Evolutionary conservation across 2,329 filamentous ascomycete species (phyloP).

Genomic region (Aplosporella prunicola): DNA sequence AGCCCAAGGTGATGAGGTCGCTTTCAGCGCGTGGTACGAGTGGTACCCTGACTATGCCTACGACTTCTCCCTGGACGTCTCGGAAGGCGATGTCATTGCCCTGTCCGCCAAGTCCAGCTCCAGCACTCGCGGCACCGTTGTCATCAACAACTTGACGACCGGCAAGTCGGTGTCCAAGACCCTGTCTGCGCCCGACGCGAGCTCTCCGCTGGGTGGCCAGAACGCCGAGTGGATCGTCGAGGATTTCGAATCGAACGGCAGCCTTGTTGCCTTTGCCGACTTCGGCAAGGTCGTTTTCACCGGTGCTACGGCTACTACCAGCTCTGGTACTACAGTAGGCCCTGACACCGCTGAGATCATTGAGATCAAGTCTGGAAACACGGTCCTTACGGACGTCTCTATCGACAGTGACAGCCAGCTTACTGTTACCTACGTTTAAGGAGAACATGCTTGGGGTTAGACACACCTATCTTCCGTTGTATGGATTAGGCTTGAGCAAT

Average conservation of each 20-base stretch:
- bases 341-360: constrained; percentile 34
- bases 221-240: constrained; percentile 13
- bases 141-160: constrained; percentile 43
- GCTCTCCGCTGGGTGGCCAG: constrained; percentile 5
- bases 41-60: constrained; percentile 51
- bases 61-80: constrained; percentile 38
- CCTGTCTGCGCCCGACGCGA: constrained; percentile 25
- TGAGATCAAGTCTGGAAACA: constrained; percentile 36
- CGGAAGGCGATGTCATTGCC: constrained; percentile 35
- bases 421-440: constrained; percentile 8
- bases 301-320: constrained; percentile 3
- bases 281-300: constrained; percentile 10
- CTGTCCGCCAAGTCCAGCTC: constrained; percentile 31
- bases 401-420: constrained; percentile 3
- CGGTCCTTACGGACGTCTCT: constrained; percentile 8
- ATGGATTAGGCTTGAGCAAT: no score
- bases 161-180: constrained; percentile 44
- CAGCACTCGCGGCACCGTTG: constrained; percentile 36
- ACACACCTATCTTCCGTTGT: no score
- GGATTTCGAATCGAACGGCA: constrained; percentile 6
- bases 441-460: no score
- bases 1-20: constrained; percentile 27
- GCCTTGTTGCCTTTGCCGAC: constrained; percentile 7
- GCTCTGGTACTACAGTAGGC: constrained; percentile 17
- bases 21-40: constrained; percentile 51